Evolutionary conservation across 208 protist species (phyloP).

Genomic region (Crithidia sp.): DNA sequence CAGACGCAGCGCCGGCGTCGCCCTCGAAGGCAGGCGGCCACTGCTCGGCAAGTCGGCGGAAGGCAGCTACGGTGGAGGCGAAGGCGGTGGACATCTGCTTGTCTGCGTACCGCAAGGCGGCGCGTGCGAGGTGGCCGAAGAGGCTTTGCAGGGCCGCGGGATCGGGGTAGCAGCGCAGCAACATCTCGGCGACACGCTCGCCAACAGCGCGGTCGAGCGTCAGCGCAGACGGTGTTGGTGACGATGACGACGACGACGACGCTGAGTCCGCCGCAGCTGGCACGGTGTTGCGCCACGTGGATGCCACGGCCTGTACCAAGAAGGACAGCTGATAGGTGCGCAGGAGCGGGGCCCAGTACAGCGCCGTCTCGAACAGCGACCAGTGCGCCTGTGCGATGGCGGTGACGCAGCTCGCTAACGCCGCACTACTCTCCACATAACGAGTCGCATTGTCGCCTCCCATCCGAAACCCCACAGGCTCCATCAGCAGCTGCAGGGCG

Average conservation of each 20-base stretch:
- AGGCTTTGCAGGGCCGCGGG: background rate
- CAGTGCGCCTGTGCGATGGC: background rate
- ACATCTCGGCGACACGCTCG: background rate
- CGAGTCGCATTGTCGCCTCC: too few species aligned
- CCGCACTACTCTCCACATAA: background rate
- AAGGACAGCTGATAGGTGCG: conserved; percentile 25
- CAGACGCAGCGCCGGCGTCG: background rate
- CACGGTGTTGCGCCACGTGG: background rate
- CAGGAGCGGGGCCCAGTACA: conserved; percentile 34
- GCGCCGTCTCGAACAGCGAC: conserved; percentile 4
- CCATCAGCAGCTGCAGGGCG: conserved; percentile 13
- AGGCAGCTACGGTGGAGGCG: background rate
- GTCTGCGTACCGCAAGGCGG: background rate
- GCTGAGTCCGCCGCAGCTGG: background rate
- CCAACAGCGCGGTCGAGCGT: conserved; percentile 2
- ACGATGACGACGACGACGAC: too few species aligned
- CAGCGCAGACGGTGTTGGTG: background rate
- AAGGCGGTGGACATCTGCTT: conserved; percentile 9
- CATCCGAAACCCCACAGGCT: background rate
- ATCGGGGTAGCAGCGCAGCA: background rate
- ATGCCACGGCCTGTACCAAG: conserved; percentile 1
- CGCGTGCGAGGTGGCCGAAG: background rate
- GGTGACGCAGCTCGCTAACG: conserved; percentile 1
- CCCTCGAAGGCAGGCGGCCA: background rate
- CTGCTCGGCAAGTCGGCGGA: background rate